Evolutionary conservation across 805 yeast species (phyloP).

Genomic region (Schizosaccharomyces japonicus): DNA sequence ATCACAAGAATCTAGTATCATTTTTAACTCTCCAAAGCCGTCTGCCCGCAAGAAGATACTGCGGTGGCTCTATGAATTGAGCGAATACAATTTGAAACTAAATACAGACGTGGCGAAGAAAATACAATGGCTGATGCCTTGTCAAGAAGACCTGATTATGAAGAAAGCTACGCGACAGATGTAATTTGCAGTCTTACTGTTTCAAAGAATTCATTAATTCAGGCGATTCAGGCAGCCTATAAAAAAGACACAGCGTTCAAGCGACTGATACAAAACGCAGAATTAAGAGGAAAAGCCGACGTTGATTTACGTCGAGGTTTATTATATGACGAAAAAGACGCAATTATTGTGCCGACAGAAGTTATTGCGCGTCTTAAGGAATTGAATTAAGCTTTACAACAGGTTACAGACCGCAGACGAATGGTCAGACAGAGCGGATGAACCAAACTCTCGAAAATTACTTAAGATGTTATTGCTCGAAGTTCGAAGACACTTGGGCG

Average conservation of each 20-base stretch:
- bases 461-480: neutral
- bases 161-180: too few relatives aligned
- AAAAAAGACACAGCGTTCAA: too few relatives aligned
- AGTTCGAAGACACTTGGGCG: neutral
- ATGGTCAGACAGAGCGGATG: neutral
- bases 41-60: neutral
- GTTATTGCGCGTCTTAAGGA: neutral
- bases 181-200: too few relatives aligned
- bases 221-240: neutral
- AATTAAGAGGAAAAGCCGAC: too few relatives aligned
- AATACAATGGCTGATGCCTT: neutral
- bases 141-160: neutral
- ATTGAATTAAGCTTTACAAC: neutral
- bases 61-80: neutral
- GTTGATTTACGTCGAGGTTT: too few relatives aligned
- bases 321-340: neutral
- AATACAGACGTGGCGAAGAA: neutral
- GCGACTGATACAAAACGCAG: too few relatives aligned
- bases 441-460: neutral
- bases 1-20: neutral
- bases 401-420: neutral
- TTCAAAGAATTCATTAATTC: too few relatives aligned
- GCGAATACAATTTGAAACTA: neutral
- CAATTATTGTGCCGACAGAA: neutral
- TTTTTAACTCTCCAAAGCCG: neutral